Evolutionary conservation across 2,329 filamentous ascomycete genomes (phyloP).

Genomic region (Chaetomiaceae sp.): DNA sequence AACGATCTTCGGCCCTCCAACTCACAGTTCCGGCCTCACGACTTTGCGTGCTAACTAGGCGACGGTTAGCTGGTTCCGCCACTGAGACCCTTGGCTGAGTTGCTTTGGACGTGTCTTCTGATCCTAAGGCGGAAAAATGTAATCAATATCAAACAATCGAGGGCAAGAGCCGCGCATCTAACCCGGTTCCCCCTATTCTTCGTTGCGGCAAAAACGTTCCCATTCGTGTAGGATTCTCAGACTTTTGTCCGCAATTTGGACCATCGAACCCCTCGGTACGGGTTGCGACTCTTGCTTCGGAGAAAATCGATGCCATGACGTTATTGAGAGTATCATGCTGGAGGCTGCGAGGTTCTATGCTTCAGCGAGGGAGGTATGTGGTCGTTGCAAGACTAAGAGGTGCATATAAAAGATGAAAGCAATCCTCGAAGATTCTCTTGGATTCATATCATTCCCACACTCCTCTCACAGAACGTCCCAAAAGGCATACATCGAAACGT

Average conservation of each 20-base stretch:
- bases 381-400: background rate
- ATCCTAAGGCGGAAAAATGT: too few relatives aligned
- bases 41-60: too few relatives aligned
- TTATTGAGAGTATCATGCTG: too few relatives aligned
- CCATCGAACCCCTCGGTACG: background rate
- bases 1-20: background rate
- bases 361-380: background rate
- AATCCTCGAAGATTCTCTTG: background rate
- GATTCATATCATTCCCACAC: background rate
- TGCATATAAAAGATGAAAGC: background rate
- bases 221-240: conserved; percentile 8
- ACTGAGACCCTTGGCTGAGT: background rate
- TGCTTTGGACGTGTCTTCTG: background rate
- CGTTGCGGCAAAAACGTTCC: background rate
- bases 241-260: background rate
- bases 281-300: background rate
- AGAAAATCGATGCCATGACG: background rate
- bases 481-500: background rate
- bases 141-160: background rate
- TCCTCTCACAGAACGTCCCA: background rate
- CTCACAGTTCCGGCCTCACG: too few relatives aligned
- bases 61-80: background rate
- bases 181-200: background rate
- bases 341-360: too few relatives aligned
- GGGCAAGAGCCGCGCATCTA: background rate